Evolutionary conservation across 306 rosid species (phyloP).

Genomic region (Trifolium repens): DNA sequence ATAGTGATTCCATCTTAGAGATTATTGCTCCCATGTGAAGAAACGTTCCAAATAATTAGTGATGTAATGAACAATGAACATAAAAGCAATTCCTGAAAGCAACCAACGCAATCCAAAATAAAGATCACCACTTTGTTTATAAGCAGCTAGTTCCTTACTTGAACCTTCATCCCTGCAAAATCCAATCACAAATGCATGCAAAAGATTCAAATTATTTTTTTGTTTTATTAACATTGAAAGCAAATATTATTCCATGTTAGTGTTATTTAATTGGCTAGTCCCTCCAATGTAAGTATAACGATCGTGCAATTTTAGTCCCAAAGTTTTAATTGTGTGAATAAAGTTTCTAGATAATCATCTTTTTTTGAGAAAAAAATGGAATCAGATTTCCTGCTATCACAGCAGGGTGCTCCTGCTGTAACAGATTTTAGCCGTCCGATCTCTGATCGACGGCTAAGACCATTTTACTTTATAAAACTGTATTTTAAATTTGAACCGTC

Average conservation of each 20-base stretch:
- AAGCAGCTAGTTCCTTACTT: conserved; percentile 12
- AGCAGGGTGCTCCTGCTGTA: too few relatives aligned
- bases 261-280: background rate
- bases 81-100: conserved; percentile 46
- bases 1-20: conserved; percentile 34
- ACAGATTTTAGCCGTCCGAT: too few relatives aligned
- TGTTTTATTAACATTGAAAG: background rate
- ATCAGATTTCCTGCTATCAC: too few relatives aligned
- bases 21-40: conserved; percentile 40
- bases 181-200: background rate
- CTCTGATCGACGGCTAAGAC: too few relatives aligned
- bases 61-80: conserved; percentile 44
- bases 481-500: too few relatives aligned
- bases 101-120: conserved; percentile 44
- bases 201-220: background rate
- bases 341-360: background rate
- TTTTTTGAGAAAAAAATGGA: too few relatives aligned
- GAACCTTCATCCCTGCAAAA: conserved; percentile 46
- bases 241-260: conserved; percentile 15
- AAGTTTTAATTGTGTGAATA: background rate
- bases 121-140: conserved; percentile 18
- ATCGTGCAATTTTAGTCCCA: background rate
- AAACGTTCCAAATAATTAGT: conserved; percentile 38
- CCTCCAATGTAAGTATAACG: background rate
- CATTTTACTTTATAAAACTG: too few relatives aligned